These are phyloP conservation scores for Colletotrichum tofieldiae DNA, from an alignment of 2,329 filamentous ascomycete species.

Conservation along the genomic window DNA sequence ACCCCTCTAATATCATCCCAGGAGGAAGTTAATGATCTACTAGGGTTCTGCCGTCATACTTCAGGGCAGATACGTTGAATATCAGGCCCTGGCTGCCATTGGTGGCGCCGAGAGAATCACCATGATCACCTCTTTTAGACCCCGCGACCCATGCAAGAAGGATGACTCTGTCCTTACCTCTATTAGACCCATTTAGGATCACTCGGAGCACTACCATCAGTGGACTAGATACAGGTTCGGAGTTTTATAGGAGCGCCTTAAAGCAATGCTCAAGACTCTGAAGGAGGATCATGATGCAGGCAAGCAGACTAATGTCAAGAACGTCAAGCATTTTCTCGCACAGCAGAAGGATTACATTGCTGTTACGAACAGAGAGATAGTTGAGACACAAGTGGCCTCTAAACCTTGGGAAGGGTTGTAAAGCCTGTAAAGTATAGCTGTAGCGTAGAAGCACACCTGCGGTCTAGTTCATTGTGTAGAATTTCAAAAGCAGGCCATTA, in stretches of 20 bases:
- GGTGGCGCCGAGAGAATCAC: conserved; percentile 62
- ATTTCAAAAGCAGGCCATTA: too few relatives aligned
- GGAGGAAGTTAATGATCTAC: background rate
- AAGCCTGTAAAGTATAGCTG: background rate
- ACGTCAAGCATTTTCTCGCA: background rate
- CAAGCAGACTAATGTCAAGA: background rate
- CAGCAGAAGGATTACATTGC: conserved; percentile 14
- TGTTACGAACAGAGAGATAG: conserved; percentile 7
- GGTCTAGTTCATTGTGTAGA: too few relatives aligned
- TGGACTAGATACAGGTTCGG: conserved; percentile 75
- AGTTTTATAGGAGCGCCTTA: conserved; percentile 71
- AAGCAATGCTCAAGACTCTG: conserved; percentile 26
- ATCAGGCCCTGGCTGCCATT: conserved; percentile 58
- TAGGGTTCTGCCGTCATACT: conserved; percentile 60
- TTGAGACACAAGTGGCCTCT: background rate
- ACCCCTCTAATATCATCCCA: too few relatives aligned
- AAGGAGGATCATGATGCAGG: conserved; percentile 17
- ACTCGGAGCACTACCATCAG: conserved; percentile 72
- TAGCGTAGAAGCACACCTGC: too few relatives aligned
- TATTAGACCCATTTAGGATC: conserved; percentile 67
- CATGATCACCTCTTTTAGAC: conserved; percentile 62
- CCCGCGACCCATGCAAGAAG: conserved; percentile 54
- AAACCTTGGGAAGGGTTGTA: conserved; percentile 4
- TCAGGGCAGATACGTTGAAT: conserved; percentile 63
- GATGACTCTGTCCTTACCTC: conserved; percentile 71